Conservation (phyloP, 768 basidiomycete species). For the Phylloporus scabripes region DNA sequence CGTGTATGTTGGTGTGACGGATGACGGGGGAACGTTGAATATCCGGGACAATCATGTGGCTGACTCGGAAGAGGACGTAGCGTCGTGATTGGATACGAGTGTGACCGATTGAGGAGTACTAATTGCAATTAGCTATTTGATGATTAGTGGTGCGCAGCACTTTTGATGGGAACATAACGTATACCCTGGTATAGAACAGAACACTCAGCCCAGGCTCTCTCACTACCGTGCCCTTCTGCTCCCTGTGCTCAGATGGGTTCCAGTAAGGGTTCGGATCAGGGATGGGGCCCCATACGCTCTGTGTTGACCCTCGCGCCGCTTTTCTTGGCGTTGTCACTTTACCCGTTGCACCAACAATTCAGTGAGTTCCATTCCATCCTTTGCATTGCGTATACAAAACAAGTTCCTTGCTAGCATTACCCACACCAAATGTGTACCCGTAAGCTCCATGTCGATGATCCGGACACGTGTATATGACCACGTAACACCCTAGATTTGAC, state of each 20-base stretch:
- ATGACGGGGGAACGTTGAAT: conserved; percentile 39
- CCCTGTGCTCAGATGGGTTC: conserved; percentile 6
- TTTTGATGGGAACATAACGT: background rate
- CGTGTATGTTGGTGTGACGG: conserved; percentile 48
- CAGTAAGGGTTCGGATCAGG: background rate
- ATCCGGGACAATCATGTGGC: conserved; percentile 59
- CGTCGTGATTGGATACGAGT: background rate
- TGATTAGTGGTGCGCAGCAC: background rate
- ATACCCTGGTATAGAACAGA: no score
- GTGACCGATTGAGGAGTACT: background rate
- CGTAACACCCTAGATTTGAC: conserved; percentile 31
- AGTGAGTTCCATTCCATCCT: conserved; percentile 30
- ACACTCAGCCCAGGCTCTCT: background rate
- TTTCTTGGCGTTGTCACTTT: conserved; percentile 44
- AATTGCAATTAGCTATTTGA: background rate
- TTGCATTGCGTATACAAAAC: background rate
- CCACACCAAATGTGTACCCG: conserved; percentile 50
- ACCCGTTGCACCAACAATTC: conserved; percentile 45
- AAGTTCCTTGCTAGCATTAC: conserved; percentile 40
- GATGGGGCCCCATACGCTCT: conserved; percentile 59
- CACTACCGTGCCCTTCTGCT: background rate
- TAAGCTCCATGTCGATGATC: conserved; percentile 26
- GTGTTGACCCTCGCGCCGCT: conserved; percentile 50
- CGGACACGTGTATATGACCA: background rate
- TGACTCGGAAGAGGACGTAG: conserved; percentile 30